Percentiles rank a stretch among this genome's conserved stretches.
These are phyloP conservation scores for Rhizophora apiculata DNA, from an alignment of 345 rosid species.

Conservation along the genomic window DNA sequence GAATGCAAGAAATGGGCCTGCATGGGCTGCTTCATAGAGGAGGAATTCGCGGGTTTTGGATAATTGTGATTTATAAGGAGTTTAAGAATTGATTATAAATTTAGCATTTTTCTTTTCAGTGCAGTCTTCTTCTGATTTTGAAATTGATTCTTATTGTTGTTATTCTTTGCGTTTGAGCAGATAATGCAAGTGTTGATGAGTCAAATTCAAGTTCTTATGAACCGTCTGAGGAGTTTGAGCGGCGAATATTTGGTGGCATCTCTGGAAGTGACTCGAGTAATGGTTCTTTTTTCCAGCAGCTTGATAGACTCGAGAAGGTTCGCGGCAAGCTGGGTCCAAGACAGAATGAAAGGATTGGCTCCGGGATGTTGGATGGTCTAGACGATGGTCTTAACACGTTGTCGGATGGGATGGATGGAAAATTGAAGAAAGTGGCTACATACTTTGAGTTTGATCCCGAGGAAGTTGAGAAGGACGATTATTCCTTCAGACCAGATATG, in stretches of 20 bases:
- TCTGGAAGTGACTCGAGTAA: conserved; percentile 14
- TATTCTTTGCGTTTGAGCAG: background rate
- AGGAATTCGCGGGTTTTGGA: too few species aligned
- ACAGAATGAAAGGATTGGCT: conserved; percentile 1
- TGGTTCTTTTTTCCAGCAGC: conserved; percentile 15
- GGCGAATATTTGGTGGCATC: conserved; percentile 35
- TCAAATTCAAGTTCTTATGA: background rate
- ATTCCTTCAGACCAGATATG: conserved; percentile 45
- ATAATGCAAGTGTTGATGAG: background rate
- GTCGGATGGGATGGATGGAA: conserved; percentile 48
- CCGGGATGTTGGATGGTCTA: background rate
- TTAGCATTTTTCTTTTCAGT: background rate
- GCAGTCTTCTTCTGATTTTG: background rate
- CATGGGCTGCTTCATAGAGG: too few species aligned
- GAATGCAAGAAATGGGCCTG: too few species aligned
- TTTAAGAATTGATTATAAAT: background rate
- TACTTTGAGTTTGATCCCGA: conserved; percentile 31
- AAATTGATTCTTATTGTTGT: background rate
- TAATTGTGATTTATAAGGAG: too few species aligned
- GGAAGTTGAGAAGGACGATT: conserved; percentile 27
- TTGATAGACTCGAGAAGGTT: conserved; percentile 12
- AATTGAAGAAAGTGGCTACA: conserved; percentile 43
- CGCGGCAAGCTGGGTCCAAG: background rate
- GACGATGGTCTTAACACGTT: conserved; percentile 14
- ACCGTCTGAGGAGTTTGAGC: conserved; percentile 35